phyloP scores from a whole-genome alignment of 176 grass and related monocot genomes.

The Aechmea fasciata region DNA sequence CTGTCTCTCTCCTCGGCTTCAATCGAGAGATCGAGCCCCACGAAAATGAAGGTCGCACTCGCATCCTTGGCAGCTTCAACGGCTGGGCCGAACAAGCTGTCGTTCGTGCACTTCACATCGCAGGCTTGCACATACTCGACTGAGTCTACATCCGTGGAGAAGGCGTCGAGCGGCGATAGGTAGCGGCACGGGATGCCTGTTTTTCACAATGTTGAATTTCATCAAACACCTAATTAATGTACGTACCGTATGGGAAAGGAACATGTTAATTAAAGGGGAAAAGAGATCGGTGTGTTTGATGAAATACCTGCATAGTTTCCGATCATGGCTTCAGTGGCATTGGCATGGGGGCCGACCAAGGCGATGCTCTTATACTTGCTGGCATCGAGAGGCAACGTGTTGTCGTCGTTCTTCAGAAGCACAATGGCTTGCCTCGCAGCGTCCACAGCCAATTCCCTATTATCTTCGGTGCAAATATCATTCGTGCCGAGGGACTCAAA shows the following conservation, averaged over 20 bases:
- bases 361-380: constrained; percentile 10
- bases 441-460: constrained; percentile 52
- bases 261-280: too few relatives aligned
- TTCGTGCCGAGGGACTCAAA: constrained; percentile 14
- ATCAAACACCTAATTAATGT: too few relatives aligned
- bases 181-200: background rate
- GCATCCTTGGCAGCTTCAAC: constrained; percentile 17
- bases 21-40: constrained; percentile 48
- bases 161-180: constrained; percentile 35
- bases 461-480: constrained; percentile 43
- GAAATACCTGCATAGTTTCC: constrained; percentile 50
- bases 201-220: too few relatives aligned
- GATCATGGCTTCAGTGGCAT: constrained; percentile 24
- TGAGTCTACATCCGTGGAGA: constrained; percentile 28
- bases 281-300: too few relatives aligned
- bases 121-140: constrained; percentile 32
- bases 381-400: constrained; percentile 32
- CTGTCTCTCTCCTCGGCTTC: constrained; percentile 66
- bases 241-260: too few relatives aligned
- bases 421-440: constrained; percentile 70
- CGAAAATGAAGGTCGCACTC: constrained; percentile 43
- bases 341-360: constrained; percentile 60
- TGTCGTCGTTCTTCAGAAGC: constrained; percentile 48
- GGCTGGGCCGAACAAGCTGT: constrained; percentile 16
- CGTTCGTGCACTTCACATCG: constrained; percentile 18